phyloP scores from a whole-genome alignment of 345 rosid species.

The Dipteronia dyeriana region DNA sequence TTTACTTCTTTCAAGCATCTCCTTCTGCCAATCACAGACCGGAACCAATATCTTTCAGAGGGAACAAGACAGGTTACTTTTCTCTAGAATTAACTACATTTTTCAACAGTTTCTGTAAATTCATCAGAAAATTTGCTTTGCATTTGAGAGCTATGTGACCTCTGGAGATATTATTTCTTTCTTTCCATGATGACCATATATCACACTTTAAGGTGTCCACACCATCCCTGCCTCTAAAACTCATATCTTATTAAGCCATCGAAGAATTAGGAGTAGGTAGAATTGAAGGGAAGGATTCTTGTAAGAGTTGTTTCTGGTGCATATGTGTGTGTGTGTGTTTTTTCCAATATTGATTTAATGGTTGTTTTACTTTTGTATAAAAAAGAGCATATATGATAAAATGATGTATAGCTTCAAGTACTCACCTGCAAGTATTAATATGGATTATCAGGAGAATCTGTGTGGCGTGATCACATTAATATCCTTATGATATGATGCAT shows the following conservation, averaged over 20 bases:
- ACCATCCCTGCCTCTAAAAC: too few species aligned
- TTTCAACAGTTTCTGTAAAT: neutral
- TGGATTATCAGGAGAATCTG: neutral
- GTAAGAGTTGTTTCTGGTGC: too few species aligned
- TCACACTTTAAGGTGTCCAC: too few species aligned
- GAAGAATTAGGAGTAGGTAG: too few species aligned
- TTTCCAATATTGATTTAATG: too few species aligned
- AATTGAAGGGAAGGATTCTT: too few species aligned
- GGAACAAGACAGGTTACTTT: constrained; percentile 83
- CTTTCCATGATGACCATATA: neutral
- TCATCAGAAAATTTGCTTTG: neutral
- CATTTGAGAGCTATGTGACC: neutral
- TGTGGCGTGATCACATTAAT: neutral
- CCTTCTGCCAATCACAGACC: constrained; percentile 77
- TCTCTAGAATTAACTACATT: neutral
- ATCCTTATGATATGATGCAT: neutral
- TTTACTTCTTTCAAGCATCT: constrained; percentile 70
- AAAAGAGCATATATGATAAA: too few species aligned
- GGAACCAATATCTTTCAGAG: constrained; percentile 86
- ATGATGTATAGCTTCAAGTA: too few species aligned
- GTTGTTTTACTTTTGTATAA: too few species aligned
- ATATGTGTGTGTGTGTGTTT: too few species aligned
- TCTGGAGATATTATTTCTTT: neutral
- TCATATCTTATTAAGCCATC: too few species aligned
- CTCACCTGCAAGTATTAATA: neutral